phyloP scores from a whole-genome alignment of 768 basidiomycete genomes.

The Strobilomyces confusus region DNA sequence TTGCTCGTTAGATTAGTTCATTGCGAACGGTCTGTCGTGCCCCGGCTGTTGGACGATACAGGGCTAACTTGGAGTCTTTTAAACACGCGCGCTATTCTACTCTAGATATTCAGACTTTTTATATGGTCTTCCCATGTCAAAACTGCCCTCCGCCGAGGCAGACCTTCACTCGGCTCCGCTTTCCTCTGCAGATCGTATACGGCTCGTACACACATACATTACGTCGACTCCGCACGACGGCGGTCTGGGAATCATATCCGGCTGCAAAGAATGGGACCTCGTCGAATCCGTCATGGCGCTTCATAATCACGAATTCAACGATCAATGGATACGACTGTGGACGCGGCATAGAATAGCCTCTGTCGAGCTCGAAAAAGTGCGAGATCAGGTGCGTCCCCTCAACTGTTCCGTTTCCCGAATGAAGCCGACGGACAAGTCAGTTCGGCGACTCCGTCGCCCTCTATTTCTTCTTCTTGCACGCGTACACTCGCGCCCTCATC shows the following conservation, averaged over 20 bases:
- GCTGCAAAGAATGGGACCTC: conserved; percentile 69
- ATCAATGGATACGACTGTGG: conserved; percentile 76
- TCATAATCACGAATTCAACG: conserved; percentile 81
- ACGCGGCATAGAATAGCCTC: conserved; percentile 59
- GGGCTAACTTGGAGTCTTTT: conserved; percentile 7
- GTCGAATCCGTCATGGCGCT: conserved; percentile 79
- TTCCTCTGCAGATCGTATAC: conserved; percentile 72
- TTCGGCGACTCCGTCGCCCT: conserved; percentile 82
- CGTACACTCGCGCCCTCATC: conserved; percentile 76
- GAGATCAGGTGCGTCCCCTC: conserved; percentile 55
- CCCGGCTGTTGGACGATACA: background rate
- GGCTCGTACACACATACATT: conserved; percentile 71
- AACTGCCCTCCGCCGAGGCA: conserved; percentile 38
- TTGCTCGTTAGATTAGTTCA: conserved; percentile 63
- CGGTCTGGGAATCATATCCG: conserved; percentile 79
- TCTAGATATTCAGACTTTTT: conserved; percentile 72
- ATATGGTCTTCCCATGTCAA: conserved; percentile 61
- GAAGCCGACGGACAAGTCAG: conserved; percentile 25
- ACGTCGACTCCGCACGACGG: conserved; percentile 70
- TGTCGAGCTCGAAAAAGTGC: conserved; percentile 62
- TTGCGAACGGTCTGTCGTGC: conserved; percentile 61
- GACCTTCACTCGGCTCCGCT: conserved; percentile 45
- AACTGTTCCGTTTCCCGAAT: background rate
- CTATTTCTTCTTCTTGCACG: conserved; percentile 85
- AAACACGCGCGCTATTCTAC: background rate